phyloP scores from a whole-genome alignment of 345 rosid species.

The Acer campestre region DNA sequence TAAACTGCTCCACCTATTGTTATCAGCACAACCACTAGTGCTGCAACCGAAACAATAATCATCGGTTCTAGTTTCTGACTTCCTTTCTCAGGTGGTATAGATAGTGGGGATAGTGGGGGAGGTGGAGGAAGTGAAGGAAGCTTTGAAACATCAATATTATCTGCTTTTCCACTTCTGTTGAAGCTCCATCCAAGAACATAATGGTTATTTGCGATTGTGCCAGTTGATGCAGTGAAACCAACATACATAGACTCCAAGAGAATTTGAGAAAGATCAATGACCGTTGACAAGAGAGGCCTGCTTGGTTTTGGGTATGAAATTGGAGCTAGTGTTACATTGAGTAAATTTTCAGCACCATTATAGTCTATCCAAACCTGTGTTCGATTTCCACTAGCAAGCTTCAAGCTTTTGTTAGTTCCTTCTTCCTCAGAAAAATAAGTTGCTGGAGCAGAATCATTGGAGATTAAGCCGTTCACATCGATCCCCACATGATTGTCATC shows the following conservation, averaged over 20 bases:
- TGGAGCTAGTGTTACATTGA: slow-evolving; percentile 57
- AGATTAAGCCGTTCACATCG: slow-evolving; percentile 46
- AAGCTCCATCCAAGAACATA: slow-evolving; percentile 70
- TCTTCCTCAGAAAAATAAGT: slow-evolving; percentile 37
- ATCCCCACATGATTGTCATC: slow-evolving; percentile 61
- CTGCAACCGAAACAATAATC: slow-evolving; percentile 25
- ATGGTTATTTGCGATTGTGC: slow-evolving; percentile 39
- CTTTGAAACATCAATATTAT: slow-evolving; percentile 39
- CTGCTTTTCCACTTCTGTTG: slow-evolving; percentile 43
- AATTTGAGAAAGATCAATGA: slow-evolving; percentile 38
- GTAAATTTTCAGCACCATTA: slow-evolving; percentile 29
- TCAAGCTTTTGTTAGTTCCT: slow-evolving; percentile 21
- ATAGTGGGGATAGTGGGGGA: too few species aligned
- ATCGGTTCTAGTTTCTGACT: not conserved
- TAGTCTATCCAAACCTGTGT: slow-evolving; percentile 70
- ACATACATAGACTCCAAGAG: slow-evolving; percentile 41
- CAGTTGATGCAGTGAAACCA: slow-evolving; percentile 60
- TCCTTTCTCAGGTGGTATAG: slow-evolving; percentile 31
- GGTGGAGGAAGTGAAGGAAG: slow-evolving; percentile 58
- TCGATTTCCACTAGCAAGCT: slow-evolving; percentile 39
- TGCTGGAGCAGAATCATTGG: slow-evolving; percentile 36
- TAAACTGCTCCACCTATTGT: slow-evolving; percentile 26
- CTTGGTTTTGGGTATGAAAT: slow-evolving; percentile 33
- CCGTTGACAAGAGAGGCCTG: slow-evolving; percentile 49
- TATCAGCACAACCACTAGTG: slow-evolving; percentile 20